These are phyloP conservation scores for Biancaea sappan DNA, from an alignment of 306 rosid genomes.

Conservation along the genomic window DNA sequence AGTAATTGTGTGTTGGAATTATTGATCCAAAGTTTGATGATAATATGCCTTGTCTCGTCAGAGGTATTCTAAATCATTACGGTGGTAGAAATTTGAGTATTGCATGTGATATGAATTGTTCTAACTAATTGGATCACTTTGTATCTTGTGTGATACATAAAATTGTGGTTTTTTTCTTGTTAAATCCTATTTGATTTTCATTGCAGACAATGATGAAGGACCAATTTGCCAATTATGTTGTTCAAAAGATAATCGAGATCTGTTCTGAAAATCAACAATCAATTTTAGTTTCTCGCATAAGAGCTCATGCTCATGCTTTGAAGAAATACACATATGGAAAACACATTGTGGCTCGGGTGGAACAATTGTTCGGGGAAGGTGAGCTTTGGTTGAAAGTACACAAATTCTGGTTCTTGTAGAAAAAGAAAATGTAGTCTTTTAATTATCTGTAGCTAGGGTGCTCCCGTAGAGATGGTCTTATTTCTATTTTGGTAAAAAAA, in stretches of 20 bases:
- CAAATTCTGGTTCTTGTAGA: constrained; percentile 11
- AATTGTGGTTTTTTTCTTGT: constrained; percentile 26
- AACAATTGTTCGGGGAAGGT: constrained; percentile 44
- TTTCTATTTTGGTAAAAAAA: neutral
- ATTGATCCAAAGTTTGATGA: neutral
- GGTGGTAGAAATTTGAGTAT: neutral
- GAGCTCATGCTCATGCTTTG: constrained; percentile 63
- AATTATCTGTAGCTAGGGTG: constrained; percentile 1
- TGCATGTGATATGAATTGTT: neutral
- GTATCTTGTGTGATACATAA: neutral
- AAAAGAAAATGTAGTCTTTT: neutral
- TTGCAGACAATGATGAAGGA: constrained; percentile 66
- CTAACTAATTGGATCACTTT: constrained; percentile 7
- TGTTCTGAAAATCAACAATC: constrained; percentile 60
- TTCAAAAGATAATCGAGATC: constrained; percentile 69
- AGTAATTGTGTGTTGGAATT: neutral
- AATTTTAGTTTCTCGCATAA: constrained; percentile 48
- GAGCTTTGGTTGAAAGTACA: constrained; percentile 5
- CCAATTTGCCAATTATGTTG: constrained; percentile 69
- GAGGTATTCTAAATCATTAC: neutral
- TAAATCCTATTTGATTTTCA: constrained; percentile 12
- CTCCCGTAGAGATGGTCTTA: constrained; percentile 5
- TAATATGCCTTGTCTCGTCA: neutral
- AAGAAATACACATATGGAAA: constrained; percentile 83
- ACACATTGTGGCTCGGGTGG: constrained; percentile 74